Conservation (phyloP, 2,329 filamentous ascomycete species). For the Aspergillus awamori region DNA sequence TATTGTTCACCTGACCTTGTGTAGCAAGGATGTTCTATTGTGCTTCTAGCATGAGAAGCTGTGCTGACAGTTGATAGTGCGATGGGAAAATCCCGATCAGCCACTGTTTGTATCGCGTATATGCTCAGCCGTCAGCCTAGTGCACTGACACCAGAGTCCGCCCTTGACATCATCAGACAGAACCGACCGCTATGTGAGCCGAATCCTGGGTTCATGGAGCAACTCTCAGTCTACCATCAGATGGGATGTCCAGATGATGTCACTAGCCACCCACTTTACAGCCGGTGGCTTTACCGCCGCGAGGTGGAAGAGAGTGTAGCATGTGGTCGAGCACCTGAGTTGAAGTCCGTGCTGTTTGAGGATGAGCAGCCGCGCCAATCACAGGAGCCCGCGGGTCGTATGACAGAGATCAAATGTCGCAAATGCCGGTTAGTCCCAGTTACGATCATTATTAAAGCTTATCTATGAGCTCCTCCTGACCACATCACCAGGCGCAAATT, state of each 20-base stretch:
- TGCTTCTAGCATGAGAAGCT: not conserved
- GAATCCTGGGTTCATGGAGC: conserved; percentile 87
- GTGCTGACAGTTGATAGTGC: conserved; percentile 61
- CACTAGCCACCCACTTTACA: conserved; percentile 73
- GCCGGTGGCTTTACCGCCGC: conserved; percentile 72
- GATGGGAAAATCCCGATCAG: conserved; percentile 94
- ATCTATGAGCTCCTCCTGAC: conserved; percentile 12
- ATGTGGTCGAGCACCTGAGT: conserved; percentile 75
- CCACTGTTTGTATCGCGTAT: conserved; percentile 81
- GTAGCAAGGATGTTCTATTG: conserved; percentile 33
- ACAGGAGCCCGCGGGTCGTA: conserved; percentile 25
- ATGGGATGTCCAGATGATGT: conserved; percentile 78
- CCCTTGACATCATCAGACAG: conserved; percentile 69
- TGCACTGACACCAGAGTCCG: conserved; percentile 62
- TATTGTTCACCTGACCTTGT: conserved; percentile 13
- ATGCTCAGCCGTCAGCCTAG: conserved; percentile 67
- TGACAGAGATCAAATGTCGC: conserved; percentile 76
- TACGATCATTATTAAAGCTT: not conserved
- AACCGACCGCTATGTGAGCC: conserved; percentile 80
- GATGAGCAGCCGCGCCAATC: conserved; percentile 47
- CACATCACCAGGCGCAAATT: conserved; percentile 55
- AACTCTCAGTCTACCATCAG: conserved; percentile 81
- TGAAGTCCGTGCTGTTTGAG: conserved; percentile 75
- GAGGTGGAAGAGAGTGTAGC: conserved; percentile 69
- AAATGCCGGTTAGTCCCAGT: conserved; percentile 73